phyloP scores from a whole-genome alignment of 179 eudicot species.

The Pouteria campechiana region DNA sequence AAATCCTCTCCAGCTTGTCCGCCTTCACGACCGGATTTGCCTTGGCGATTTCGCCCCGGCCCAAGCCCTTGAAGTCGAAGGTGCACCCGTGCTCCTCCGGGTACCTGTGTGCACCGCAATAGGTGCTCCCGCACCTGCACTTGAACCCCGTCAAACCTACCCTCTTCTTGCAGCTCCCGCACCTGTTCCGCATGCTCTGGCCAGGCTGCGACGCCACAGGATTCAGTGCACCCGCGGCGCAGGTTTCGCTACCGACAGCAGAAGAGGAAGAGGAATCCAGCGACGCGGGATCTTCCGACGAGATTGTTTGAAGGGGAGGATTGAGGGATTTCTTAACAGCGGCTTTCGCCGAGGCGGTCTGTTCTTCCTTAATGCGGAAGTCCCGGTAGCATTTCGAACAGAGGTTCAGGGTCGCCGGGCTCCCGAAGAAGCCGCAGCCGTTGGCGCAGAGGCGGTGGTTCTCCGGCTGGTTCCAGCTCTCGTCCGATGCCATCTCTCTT shows the following conservation, averaged over 20 bases:
- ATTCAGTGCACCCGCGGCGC: slow-evolving; percentile 2
- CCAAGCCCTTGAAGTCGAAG: slow-evolving; percentile 32
- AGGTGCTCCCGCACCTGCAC: slow-evolving; percentile 34
- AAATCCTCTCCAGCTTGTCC: slow-evolving; percentile 26
- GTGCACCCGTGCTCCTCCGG: slow-evolving; percentile 34
- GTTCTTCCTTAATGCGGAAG: slow-evolving; percentile 20
- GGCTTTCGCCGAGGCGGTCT: slow-evolving; percentile 23
- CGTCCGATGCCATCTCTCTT: slow-evolving; percentile 17
- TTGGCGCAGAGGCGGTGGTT: slow-evolving; percentile 38
- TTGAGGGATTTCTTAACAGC: slow-evolving; percentile 16
- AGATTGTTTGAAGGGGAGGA: neutral
- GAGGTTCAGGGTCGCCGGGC: slow-evolving; percentile 35
- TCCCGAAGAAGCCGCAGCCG: slow-evolving; percentile 52
- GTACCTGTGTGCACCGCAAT: slow-evolving; percentile 36
- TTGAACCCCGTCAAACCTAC: slow-evolving; percentile 41
- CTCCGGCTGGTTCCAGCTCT: slow-evolving; percentile 19
- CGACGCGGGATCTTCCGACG: neutral
- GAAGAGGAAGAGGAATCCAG: neutral
- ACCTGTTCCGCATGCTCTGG: too few species aligned
- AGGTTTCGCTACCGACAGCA: neutral
- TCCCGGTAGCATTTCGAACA: slow-evolving; percentile 49
- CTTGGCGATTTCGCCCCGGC: slow-evolving; percentile 38
- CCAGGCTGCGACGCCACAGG: slow-evolving; percentile 5
- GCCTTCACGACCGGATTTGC: slow-evolving; percentile 36
- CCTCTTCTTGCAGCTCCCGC: slow-evolving; percentile 27